Evolutionary conservation across 1,284 basidiomycete species (phyloP).

Genomic region (Chalciporus sp.): DNA sequence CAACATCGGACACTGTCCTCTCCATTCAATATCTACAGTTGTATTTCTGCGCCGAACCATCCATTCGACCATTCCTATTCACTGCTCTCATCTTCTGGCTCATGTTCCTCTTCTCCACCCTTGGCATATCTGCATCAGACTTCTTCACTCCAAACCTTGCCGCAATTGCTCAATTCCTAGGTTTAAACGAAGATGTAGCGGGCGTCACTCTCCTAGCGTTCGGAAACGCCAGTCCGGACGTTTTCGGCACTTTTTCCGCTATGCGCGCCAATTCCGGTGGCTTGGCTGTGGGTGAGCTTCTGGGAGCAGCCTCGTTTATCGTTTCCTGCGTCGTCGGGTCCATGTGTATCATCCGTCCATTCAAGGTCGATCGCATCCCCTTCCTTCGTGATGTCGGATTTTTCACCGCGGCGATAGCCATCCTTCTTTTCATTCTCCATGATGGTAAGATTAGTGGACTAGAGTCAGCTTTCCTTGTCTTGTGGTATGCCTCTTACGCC

Average conservation of each 20-base stretch:
- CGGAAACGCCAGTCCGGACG: slow-evolving; percentile 91
- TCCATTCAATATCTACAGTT: slow-evolving; percentile 66
- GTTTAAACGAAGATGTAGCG: slow-evolving; percentile 87
- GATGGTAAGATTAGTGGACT: slow-evolving; percentile 75
- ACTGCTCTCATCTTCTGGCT: slow-evolving; percentile 72
- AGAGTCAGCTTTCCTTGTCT: slow-evolving; percentile 79
- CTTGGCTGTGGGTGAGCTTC: slow-evolving; percentile 91
- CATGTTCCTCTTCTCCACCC: slow-evolving; percentile 82
- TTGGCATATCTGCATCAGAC: slow-evolving; percentile 91
- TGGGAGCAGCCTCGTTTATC: slow-evolving; percentile 96
- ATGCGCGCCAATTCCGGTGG: slow-evolving; percentile 87
- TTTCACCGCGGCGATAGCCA: slow-evolving; percentile 79
- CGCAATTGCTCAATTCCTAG: slow-evolving; percentile 80
- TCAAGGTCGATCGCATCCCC: slow-evolving; percentile 77
- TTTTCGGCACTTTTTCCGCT: slow-evolving; percentile 94
- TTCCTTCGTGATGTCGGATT: slow-evolving; percentile 95
- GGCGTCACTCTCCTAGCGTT: slow-evolving; percentile 94
- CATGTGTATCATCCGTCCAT: slow-evolving; percentile 95
- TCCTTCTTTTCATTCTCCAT: slow-evolving; percentile 77
- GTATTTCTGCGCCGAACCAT: slow-evolving; percentile 66
- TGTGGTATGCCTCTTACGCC: slow-evolving; percentile 82
- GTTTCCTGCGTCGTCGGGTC: slow-evolving; percentile 94
- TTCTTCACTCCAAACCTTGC: slow-evolving; percentile 95
- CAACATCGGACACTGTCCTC: slow-evolving; percentile 61
- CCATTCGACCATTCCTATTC: slow-evolving; percentile 62